These are phyloP conservation scores for Cyberlindnera petersonii DNA, from an alignment of 805 yeast species.

Conservation along the genomic window DNA sequence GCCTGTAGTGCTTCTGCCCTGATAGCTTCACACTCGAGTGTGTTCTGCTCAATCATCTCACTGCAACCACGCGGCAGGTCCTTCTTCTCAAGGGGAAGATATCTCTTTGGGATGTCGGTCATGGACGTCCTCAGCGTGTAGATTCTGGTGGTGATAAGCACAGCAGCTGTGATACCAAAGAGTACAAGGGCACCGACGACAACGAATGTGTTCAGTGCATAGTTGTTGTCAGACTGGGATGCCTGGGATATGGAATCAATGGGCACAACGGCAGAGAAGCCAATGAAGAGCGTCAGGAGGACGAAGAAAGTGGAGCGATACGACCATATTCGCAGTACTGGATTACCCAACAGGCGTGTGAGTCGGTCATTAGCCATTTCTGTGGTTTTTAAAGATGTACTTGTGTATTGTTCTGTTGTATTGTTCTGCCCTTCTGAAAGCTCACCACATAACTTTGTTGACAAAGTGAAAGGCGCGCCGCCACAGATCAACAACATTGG, in stretches of 20 bases:
- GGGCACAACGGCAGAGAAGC: constrained; percentile 68
- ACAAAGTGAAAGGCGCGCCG: too few species aligned
- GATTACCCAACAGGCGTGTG: constrained; percentile 8
- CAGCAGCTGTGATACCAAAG: constrained; percentile 46
- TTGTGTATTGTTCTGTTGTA: neutral
- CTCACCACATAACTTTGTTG: too few species aligned
- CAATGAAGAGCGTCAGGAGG: constrained; percentile 42
- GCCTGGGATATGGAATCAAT: constrained; percentile 71
- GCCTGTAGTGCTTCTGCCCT: constrained; percentile 38
- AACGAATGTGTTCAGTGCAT: constrained; percentile 77
- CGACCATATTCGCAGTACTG: constrained; percentile 34
- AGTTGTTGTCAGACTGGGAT: constrained; percentile 49
- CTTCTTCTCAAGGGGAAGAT: constrained; percentile 61
- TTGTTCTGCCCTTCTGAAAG: too few species aligned
- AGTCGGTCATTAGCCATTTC: constrained; percentile 3
- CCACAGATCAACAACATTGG: too few species aligned
- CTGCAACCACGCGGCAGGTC: constrained; percentile 52
- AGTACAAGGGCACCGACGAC: constrained; percentile 68
- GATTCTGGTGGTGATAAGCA: constrained; percentile 57
- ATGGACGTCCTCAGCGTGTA: constrained; percentile 53
- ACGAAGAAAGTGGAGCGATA: constrained; percentile 43
- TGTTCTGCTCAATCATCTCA: constrained; percentile 36
- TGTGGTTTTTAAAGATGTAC: neutral
- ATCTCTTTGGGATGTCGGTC: constrained; percentile 74
- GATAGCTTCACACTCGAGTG: constrained; percentile 40